A percentile compares a stretch with the other conserved stretches of the same genome.
These are phyloP conservation scores for Claviceps pazoutovae DNA, from an alignment of 2,329 filamentous ascomycete species.

Conservation along the genomic window DNA sequence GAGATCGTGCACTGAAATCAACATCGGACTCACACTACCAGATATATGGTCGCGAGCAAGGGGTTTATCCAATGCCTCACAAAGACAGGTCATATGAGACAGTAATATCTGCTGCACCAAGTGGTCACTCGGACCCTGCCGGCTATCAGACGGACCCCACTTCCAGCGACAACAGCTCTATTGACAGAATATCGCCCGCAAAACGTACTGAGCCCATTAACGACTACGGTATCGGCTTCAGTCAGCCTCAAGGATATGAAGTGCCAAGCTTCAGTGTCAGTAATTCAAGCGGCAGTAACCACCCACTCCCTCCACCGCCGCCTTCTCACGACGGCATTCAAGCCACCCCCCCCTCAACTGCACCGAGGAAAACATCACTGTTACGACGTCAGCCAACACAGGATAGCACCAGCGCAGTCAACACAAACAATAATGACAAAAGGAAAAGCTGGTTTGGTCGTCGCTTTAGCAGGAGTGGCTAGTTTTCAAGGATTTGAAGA, in stretches of 20 bases:
- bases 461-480: conserved; percentile 53
- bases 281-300: conserved; percentile 11
- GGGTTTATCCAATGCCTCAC: conserved; percentile 39
- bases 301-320: conserved; percentile 14
- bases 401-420: neutral
- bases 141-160: conserved; percentile 73
- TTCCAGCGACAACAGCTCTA: conserved; percentile 84
- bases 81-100: conserved; percentile 80
- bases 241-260: conserved; percentile 28
- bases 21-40: conserved; percentile 32
- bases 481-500: neutral
- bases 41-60: conserved; percentile 25
- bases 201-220: conserved; percentile 42
- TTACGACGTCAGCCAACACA: conserved; percentile 3
- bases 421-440: conserved; percentile 40
- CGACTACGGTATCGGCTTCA: conserved; percentile 50
- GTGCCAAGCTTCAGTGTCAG: conserved; percentile 25
- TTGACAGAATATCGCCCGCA: conserved; percentile 54
- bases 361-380: conserved; percentile 17
- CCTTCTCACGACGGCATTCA: conserved; percentile 4
- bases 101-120: conserved; percentile 62
- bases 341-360: conserved; percentile 10
- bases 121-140: conserved; percentile 60
- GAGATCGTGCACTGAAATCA: conserved; percentile 25
- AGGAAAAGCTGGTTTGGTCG: conserved; percentile 82